Conservation (phyloP, 176 grass and related monocot genomes). For the Ensete glaucum region DNA sequence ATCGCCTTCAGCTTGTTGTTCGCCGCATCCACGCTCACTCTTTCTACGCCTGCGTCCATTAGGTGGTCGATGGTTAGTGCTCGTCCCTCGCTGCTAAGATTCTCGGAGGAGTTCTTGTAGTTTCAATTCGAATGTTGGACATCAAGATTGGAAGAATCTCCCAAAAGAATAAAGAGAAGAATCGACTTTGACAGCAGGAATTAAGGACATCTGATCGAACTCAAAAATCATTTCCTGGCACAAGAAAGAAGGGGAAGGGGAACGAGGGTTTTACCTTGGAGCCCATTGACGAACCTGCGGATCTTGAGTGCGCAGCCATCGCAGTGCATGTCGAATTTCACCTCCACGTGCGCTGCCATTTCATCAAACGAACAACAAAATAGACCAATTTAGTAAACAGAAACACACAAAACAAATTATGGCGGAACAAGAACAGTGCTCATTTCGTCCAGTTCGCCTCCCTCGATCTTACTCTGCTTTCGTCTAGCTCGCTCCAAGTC, state of each 20-base stretch:
- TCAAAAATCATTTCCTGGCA: not conserved
- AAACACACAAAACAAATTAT: not conserved
- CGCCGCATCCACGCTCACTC: slow-evolving; percentile 30
- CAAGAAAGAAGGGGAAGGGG: not conserved
- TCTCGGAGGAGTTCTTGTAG: not conserved
- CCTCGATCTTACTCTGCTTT: not conserved
- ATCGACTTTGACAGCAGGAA: not conserved
- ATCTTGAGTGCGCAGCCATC: slow-evolving; percentile 67
- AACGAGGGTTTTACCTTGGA: slow-evolving; percentile 25
- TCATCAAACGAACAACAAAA: not conserved
- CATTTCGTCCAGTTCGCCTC: not conserved
- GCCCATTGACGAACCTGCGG: slow-evolving; percentile 34
- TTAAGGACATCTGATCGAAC: not conserved
- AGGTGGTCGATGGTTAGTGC: not conserved
- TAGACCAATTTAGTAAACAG: not conserved
- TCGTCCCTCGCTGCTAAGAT: not conserved
- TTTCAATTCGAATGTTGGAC: not conserved
- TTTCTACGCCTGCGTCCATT: slow-evolving; percentile 41
- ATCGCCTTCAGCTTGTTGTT: slow-evolving; percentile 37
- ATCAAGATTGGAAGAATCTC: not conserved
- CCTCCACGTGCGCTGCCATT: slow-evolving; percentile 16
- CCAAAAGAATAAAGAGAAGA: not conserved
- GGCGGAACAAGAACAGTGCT: not conserved
- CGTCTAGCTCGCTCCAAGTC: no score
- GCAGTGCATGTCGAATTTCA: slow-evolving; percentile 73